A percentile compares a stretch with the other conserved stretches of the same genome.
phyloP scores from a whole-genome alignment of 306 rosid species.

The Spatholobus suberectus region DNA sequence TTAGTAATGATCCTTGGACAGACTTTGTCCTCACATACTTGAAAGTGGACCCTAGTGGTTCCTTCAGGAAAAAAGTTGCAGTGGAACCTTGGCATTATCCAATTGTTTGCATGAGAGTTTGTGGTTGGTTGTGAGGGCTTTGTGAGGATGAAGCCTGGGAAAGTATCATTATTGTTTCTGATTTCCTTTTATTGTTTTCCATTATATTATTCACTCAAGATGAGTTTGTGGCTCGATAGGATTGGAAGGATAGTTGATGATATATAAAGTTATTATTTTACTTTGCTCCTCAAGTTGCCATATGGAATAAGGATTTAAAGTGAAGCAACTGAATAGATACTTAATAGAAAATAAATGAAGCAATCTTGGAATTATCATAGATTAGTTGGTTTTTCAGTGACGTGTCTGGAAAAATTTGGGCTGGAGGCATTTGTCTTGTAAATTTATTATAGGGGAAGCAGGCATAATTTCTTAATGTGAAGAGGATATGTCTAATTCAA shows the following conservation, averaged over 20 bases:
- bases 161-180: constrained; percentile 14
- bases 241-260: neutral
- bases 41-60: neutral
- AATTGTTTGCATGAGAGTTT: constrained; percentile 1
- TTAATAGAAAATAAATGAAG: neutral
- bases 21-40: neutral
- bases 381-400: neutral
- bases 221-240: neutral
- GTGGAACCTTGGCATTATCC: neutral
- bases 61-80: neutral
- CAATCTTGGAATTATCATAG: neutral
- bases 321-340: neutral
- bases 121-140: too few relatives aligned
- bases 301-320: neutral
- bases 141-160: constrained; percentile 4
- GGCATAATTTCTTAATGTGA: neutral
- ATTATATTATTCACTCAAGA: neutral
- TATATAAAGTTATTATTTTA: neutral
- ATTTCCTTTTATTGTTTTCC: neutral
- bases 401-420: constrained; percentile 1
- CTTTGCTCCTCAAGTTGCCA: neutral
- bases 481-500: neutral
- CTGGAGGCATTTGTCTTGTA: constrained; percentile 9
- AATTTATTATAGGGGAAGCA: neutral
- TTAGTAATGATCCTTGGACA: constrained; percentile 1